Conservation (phyloP, 2,329 filamentous ascomycete species). For the Neonectria neomacrospora region DNA sequence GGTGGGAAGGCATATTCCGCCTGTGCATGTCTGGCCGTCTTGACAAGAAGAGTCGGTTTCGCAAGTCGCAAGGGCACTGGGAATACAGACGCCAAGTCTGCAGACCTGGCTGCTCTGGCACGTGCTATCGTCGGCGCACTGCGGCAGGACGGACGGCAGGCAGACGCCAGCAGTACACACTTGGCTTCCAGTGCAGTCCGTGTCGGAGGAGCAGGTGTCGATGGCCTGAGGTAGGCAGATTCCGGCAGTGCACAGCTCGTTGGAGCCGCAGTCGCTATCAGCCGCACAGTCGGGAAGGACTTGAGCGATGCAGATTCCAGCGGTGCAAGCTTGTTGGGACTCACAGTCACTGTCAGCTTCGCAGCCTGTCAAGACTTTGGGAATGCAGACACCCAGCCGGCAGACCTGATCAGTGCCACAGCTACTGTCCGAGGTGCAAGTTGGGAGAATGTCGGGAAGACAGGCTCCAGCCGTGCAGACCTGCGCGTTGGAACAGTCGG, state of each 20-base stretch:
- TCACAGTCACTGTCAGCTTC: background rate
- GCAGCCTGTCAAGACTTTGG: background rate
- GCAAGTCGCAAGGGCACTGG: background rate
- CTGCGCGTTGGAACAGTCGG: background rate
- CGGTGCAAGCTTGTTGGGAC: conserved; percentile 6
- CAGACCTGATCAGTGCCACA: conserved; percentile 2
- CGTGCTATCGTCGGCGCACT: background rate
- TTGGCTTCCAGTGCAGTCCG: background rate
- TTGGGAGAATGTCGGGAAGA: conserved; percentile 6
- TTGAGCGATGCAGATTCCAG: conserved; percentile 10
- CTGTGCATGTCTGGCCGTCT: background rate
- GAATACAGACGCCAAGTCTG: conserved; percentile 7
- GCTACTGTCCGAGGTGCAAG: conserved; percentile 3
- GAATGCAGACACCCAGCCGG: conserved; percentile 4
- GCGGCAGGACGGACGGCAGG: background rate
- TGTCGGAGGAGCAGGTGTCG: background rate
- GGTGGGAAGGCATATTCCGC: conserved; percentile 6
- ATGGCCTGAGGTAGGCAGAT: conserved; percentile 4
- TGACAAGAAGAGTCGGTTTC: background rate
- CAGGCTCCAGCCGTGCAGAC: conserved; percentile 10
- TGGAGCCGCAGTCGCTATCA: background rate
- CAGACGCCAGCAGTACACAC: conserved; percentile 3
- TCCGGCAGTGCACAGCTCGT: too few relatives aligned
- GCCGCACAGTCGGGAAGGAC: conserved; percentile 4
- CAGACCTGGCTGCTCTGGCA: conserved; percentile 1